Conservation (phyloP, 2,329 filamentous ascomycete genomes). For the Bipolaris victoriae region DNA sequence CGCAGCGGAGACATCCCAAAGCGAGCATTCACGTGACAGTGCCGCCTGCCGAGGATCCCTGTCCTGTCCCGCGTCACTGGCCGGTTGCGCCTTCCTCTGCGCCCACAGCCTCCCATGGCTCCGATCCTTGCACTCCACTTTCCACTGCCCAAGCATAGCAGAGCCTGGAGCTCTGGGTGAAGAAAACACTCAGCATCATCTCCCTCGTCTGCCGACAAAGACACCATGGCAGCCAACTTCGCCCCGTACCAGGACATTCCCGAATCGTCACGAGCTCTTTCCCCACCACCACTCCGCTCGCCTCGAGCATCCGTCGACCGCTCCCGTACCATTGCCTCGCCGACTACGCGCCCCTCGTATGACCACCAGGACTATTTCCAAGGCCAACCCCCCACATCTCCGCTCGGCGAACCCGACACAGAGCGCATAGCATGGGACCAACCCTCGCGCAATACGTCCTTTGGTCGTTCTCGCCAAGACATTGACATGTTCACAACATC, state of each 20-base stretch:
- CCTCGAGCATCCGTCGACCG: slow-evolving; percentile 45
- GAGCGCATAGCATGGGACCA: slow-evolving; percentile 42
- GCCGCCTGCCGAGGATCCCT: slow-evolving; percentile 12
- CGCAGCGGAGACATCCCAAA: slow-evolving; percentile 9
- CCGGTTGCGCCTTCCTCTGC: slow-evolving; percentile 18
- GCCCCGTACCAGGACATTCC: slow-evolving; percentile 96
- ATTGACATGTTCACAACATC: slow-evolving; percentile 86
- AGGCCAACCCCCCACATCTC: slow-evolving; percentile 10
- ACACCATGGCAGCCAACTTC: slow-evolving; percentile 64
- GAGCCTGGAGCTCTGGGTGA: background rate
- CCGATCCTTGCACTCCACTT: slow-evolving; percentile 4
- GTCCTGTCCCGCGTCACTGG: slow-evolving; percentile 27
- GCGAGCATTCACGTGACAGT: slow-evolving; percentile 18
- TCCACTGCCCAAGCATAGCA: background rate
- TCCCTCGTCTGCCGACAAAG: background rate
- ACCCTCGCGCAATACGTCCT: slow-evolving; percentile 16
- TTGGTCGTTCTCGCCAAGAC: slow-evolving; percentile 62
- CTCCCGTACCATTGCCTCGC: slow-evolving; percentile 40
- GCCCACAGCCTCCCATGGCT: slow-evolving; percentile 15
- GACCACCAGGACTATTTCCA: slow-evolving; percentile 52
- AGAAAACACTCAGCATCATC: background rate
- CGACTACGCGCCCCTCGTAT: slow-evolving; percentile 40
- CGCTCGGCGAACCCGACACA: slow-evolving; percentile 19
- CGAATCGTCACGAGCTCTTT: slow-evolving; percentile 80
- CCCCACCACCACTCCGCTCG: slow-evolving; percentile 64